Percentiles rank a stretch among this genome's conserved stretches.
Conservation (phyloP, 176 grass and related monocot genomes). For the Alloteropsis semialata region DNA sequence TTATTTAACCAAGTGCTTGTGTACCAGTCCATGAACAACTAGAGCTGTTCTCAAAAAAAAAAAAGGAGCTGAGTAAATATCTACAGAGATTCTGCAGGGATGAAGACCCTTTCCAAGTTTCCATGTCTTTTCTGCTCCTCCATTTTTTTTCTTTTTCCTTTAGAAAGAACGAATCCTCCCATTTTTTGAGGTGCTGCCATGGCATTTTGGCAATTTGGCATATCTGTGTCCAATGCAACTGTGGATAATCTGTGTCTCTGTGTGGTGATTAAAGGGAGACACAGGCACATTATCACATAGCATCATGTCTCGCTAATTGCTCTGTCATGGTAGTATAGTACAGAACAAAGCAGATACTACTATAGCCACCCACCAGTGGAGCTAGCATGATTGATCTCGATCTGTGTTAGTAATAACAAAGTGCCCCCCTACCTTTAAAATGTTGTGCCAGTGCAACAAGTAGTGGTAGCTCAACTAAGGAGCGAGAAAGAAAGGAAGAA, state of each 20-base stretch:
- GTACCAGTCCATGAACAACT: neutral
- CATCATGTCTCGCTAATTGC: neutral
- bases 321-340: no score
- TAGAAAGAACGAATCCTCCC: no score
- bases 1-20: neutral
- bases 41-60: no score
- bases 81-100: neutral
- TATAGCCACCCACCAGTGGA: neutral
- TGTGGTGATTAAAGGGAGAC: neutral
- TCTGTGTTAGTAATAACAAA: neutral
- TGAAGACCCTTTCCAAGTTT: neutral
- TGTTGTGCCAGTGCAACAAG: neutral
- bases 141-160: no score
- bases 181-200: neutral
- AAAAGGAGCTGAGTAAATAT: conserved; percentile 12
- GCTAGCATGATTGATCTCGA: neutral
- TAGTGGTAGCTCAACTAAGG: conserved; percentile 31
- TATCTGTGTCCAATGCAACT: neutral
- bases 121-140: neutral
- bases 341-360: neutral
- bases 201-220: no score
- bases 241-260: neutral
- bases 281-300: no score
- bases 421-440: neutral
- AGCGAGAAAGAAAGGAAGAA: neutral